These are phyloP conservation scores for Chalciporus piperatus DNA, from an alignment of 768 basidiomycete species.

Conservation along the genomic window DNA sequence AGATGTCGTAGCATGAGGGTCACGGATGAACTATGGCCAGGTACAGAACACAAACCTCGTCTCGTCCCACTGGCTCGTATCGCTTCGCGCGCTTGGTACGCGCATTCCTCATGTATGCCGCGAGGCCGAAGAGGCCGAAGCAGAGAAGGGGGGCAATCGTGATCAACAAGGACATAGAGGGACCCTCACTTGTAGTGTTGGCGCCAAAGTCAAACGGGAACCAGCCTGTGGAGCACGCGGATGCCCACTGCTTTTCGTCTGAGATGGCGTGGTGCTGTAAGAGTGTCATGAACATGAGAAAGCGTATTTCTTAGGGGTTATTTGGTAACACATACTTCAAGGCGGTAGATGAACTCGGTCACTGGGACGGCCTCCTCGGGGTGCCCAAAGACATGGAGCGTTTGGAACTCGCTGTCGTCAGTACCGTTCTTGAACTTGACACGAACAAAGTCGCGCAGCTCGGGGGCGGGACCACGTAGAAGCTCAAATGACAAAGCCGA, in stretches of 20 bases:
- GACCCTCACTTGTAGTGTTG: background rate
- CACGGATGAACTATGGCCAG: background rate
- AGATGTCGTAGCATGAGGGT: background rate
- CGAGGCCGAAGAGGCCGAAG: conserved; percentile 13
- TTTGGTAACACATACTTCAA: conserved; percentile 51
- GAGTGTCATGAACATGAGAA: background rate
- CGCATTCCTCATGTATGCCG: conserved; percentile 10
- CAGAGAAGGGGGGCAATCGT: conserved; percentile 7
- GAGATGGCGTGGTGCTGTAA: conserved; percentile 37
- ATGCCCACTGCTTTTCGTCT: conserved; percentile 39
- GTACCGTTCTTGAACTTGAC: conserved; percentile 85
- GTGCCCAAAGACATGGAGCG: conserved; percentile 69
- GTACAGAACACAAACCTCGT: conserved; percentile 9
- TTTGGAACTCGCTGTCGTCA: conserved; percentile 47
- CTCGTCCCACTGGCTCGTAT: background rate
- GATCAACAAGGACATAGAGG: background rate
- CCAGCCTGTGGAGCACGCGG: conserved; percentile 35
- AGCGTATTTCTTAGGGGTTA: background rate
- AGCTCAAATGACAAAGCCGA: conserved; percentile 75
- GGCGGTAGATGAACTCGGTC: conserved; percentile 78
- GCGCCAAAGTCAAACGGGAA: conserved; percentile 17
- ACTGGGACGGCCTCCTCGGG: conserved; percentile 65
- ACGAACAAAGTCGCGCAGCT: conserved; percentile 75
- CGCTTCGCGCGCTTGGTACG: conserved; percentile 11
- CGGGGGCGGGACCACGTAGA: conserved; percentile 69